Base-by-base conservation (phyloP, 495 filamentous ascomycete species). In the Sabuloglossum arenarium region DNA sequence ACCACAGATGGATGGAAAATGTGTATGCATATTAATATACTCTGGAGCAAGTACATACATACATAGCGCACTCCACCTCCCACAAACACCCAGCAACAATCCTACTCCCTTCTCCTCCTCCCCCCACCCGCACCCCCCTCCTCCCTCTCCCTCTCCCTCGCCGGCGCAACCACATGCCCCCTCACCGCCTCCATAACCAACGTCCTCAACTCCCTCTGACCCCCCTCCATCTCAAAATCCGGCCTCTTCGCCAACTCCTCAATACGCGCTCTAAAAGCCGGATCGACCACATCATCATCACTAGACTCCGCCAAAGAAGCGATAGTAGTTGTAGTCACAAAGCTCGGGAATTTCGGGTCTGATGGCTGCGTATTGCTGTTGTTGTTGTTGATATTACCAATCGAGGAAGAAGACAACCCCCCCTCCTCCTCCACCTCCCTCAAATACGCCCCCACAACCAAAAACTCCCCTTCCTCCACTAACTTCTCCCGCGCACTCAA, bases 401-500 rank as follows among this genome's bases (percentile, higher is more conserved):
- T n/a, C n/a, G n/a, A n/a, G n/a, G n/a, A n/a, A n/a, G n/a, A n/a
- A n/a, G n/a, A n/a, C n/a, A n/a, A n/a, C n/a, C n/a, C n/a, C n/a
- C n/a, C n/a, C n/a, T n/a, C n/a, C n/a, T n/a, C n/a, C n/a, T n/a
- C n/a, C n/a, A 34, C 11, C 11, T 31, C 56, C 12, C 29, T 31
- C 9, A 69, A 47, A 43, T 57, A 66, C 5, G 56, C 63, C 16
- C 61, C 65, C 1, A 66, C 64, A 14, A 61, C 34, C 10, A 60
- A 58, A 34, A 43, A 43, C 31, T 62, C 59, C 10, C 63, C 72
- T 24, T 74, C 72, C 50, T 67, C 68, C 8, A 62, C 68, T 34
- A 75, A 54, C 58, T 71, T 70, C 62, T 72, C 69, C 46, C 64
- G 61, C 1, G 70, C 69, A 2, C 78, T 87, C 58, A 79, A 62